A percentile compares a stretch with the other conserved stretches of the same genome.
phyloP scores from a whole-genome alignment of 169 alveolate species.

The Cryptosporidium muris region DNA sequence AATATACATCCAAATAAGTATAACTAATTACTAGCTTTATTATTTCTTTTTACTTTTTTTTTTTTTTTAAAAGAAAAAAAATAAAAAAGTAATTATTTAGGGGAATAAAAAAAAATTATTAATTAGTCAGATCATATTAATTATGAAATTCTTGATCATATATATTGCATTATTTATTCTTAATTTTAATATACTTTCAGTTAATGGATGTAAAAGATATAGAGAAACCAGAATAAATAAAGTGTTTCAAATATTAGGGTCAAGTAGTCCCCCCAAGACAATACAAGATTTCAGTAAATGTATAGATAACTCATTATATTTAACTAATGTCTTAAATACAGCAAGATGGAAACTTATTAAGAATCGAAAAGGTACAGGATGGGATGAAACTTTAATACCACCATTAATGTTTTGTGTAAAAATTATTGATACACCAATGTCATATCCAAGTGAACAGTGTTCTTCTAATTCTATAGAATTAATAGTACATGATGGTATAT shows the following conservation, averaged over 20 bases:
- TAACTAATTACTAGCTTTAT: not conserved
- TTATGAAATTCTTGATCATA: not conserved
- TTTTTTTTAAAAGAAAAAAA: not conserved
- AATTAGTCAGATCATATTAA: not conserved
- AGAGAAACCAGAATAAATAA: slow-evolving; percentile 47
- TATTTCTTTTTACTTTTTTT: not conserved
- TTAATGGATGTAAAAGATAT: slow-evolving; percentile 27
- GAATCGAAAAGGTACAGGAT: slow-evolving; percentile 55
- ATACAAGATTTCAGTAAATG: not conserved
- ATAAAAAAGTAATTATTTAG: not conserved
- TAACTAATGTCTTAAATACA: slow-evolving; percentile 48
- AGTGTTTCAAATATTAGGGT: slow-evolving; percentile 12
- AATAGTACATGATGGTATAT: slow-evolving; percentile 33
- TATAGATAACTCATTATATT: not conserved
- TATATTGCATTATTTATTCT: not conserved
- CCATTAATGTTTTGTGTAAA: slow-evolving; percentile 64
- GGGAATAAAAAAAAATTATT: not conserved
- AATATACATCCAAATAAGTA: not conserved
- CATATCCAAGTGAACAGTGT: slow-evolving; percentile 5
- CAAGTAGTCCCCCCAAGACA: not conserved
- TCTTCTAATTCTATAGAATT: slow-evolving; percentile 33
- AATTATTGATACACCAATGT: slow-evolving; percentile 34
- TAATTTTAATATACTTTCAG: not conserved
- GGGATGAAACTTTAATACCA: slow-evolving; percentile 62
- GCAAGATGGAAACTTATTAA: slow-evolving; percentile 51